Evolutionary conservation across 768 basidiomycete genomes (phyloP).

Genomic region (Cubamyces sp.): DNA sequence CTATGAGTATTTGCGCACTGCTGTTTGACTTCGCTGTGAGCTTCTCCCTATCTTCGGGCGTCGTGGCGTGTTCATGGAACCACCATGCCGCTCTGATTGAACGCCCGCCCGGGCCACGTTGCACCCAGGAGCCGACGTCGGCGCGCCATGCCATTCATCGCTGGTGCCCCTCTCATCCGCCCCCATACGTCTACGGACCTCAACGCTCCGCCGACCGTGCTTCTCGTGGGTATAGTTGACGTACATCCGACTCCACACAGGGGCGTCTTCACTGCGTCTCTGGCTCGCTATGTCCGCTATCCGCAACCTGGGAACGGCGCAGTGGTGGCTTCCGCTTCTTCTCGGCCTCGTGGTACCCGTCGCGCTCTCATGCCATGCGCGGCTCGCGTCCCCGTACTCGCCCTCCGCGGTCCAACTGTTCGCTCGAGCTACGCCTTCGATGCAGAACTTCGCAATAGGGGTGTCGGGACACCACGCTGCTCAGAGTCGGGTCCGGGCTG

Average conservation of each 20-base stretch:
- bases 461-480: not conserved
- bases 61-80: constrained; percentile 9
- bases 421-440: not conserved
- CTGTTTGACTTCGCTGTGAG: not conserved
- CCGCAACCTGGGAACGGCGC: constrained; percentile 12
- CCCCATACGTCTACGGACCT: constrained; percentile 1
- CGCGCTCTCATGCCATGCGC: constrained; percentile 11
- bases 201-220: constrained; percentile 4
- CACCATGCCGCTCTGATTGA: not conserved
- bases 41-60: constrained; percentile 23
- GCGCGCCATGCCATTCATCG: constrained; percentile 9
- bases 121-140: constrained; percentile 10
- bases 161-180: not conserved
- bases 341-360: constrained; percentile 9
- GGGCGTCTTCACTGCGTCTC: constrained; percentile 1
- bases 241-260: constrained; percentile 6
- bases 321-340: constrained; percentile 15
- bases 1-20: not conserved
- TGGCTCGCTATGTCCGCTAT: constrained; percentile 20
- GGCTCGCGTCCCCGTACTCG: not conserved
- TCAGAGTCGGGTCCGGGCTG: not conserved
- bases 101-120: constrained; percentile 7
- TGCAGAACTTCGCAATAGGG: not conserved
- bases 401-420: not conserved
- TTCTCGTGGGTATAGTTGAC: constrained; percentile 14